Percentiles rank a stretch among this genome's conserved stretches.
phyloP scores from a whole-genome alignment of 345 rosid species.

The Balakata baccata region DNA sequence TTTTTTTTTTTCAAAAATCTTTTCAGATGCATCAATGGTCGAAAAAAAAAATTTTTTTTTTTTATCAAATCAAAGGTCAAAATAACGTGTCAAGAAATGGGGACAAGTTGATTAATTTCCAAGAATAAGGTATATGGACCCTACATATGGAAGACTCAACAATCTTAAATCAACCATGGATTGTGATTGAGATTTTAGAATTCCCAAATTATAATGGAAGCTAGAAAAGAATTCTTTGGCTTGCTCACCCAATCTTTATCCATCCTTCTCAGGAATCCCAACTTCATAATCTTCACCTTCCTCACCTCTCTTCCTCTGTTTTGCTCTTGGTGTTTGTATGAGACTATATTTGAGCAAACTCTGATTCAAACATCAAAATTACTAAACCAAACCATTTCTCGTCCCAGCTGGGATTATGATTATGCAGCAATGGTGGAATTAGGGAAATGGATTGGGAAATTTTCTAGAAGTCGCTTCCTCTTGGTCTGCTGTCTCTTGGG shows the following conservation, averaged over 20 bases:
- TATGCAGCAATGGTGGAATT: too few species aligned
- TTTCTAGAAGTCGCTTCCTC: neutral
- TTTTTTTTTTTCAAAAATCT: too few species aligned
- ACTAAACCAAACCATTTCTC: neutral
- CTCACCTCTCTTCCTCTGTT: constrained; percentile 31
- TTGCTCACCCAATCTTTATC: constrained; percentile 20
- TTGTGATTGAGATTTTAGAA: neutral
- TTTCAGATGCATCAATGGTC: too few species aligned
- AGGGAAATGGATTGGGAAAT: constrained; percentile 1
- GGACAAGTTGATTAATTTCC: too few species aligned
- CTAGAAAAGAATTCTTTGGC: constrained; percentile 19
- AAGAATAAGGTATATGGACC: too few species aligned
- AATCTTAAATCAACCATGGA: neutral
- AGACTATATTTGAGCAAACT: constrained; percentile 24
- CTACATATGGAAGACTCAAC: neutral
- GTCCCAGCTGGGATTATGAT: too few species aligned
- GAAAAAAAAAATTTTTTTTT: too few species aligned
- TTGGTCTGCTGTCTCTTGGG: neutral
- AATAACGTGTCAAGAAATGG: too few species aligned
- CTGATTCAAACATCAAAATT: neutral
- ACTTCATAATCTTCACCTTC: constrained; percentile 25
- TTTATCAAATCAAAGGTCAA: too few species aligned
- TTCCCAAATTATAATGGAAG: constrained; percentile 8
- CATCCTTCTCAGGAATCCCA: constrained; percentile 23
- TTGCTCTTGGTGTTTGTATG: constrained; percentile 21